Base-by-base conservation (phyloP, 164 flowering plant species). In the Nymphaea colorata region DNA sequence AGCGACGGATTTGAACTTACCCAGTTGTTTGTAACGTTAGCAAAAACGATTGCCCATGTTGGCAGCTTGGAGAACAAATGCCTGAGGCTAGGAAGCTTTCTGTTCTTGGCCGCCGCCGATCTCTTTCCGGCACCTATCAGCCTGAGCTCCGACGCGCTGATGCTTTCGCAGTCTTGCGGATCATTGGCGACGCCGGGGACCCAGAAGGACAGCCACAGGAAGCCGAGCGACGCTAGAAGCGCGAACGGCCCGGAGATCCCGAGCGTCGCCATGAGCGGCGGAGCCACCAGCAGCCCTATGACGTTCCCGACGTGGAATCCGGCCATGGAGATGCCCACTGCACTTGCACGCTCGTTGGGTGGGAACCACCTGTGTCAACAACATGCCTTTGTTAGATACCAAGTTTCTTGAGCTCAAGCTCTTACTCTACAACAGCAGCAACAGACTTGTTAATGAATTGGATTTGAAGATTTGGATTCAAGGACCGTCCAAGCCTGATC, bases 281-380 rank as follows among this genome's bases (percentile, higher is more conserved):
- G 66, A 3, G 66, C 44, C 2, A 42, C 43, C 16, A 64, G 66
- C 66, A 64, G 16, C 42, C 66, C 41, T 36, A 64, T 64, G 4
- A 64, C 66, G 44, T 64, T 64, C 36, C 66, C 66, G 3, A 42
- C 7, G 36, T 64, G 66, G 36, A 64, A 64, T 6, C 66, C 66
- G 10, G 66, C 66, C 66, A 64, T 64, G 7, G 66, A 64, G 7
- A 64, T 36, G 3, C 66, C 66, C 41, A 64, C 66, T 64, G 66
- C 66, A 64, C 66, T 64, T 17, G 66, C 66, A 36, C 66, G 66
- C 16, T 64, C 66, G 16, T 41, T 42, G 42, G 14, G 4, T 14
- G 66, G 66, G 16, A 64, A 64, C 66, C 66, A 64, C 16, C 66
- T 64, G 41, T 18, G 6, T 36, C n/a, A 61, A 7, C 16, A 7